Percentiles rank a stretch among this genome's conserved stretches.
These are phyloP conservation scores for Erysimum pusillum DNA, from an alignment of 441 rosid species.

Conservation along the genomic window DNA sequence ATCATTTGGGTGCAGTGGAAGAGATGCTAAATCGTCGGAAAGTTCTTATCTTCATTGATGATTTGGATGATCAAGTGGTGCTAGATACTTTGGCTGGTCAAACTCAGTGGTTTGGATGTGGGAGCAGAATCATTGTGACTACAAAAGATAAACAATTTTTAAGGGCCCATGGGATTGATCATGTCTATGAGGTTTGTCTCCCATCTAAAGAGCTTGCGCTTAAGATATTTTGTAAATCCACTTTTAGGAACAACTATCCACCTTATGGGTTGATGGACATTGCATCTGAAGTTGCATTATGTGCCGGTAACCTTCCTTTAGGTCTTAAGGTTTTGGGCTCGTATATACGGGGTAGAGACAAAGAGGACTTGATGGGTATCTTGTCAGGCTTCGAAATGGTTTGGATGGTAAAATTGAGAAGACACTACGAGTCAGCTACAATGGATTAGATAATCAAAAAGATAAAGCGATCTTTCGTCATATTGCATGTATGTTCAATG, in stretches of 20 bases:
- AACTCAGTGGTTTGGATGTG: constrained; percentile 39
- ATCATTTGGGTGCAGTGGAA: not conserved
- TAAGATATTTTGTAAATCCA: constrained; percentile 28
- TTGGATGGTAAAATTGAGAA: not conserved
- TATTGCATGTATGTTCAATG: constrained; percentile 31
- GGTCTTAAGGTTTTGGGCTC: constrained; percentile 40
- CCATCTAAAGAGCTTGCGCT: constrained; percentile 22
- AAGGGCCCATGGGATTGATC: not conserved
- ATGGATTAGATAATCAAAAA: not conserved
- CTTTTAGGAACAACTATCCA: constrained; percentile 34
- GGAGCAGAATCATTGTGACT: constrained; percentile 46
- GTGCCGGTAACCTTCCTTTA: constrained; percentile 42
- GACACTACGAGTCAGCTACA: constrained; percentile 8
- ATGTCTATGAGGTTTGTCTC: not conserved
- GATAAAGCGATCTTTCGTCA: constrained; percentile 12
- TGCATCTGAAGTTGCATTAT: not conserved
- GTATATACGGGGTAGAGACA: not conserved
- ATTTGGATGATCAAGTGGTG: constrained; percentile 17
- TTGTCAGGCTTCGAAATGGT: not conserved
- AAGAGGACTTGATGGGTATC: constrained; percentile 22
- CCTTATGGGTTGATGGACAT: constrained; percentile 12
- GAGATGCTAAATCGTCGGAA: not conserved
- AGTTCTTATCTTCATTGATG: constrained; percentile 29
- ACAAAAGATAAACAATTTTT: constrained; percentile 34
- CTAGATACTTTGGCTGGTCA: constrained; percentile 21